Evolutionary conservation across 1,284 basidiomycete species (phyloP), one percentile per base, ranked within the genome.

Genomic region (Xerocomus nothofagi): DNA sequence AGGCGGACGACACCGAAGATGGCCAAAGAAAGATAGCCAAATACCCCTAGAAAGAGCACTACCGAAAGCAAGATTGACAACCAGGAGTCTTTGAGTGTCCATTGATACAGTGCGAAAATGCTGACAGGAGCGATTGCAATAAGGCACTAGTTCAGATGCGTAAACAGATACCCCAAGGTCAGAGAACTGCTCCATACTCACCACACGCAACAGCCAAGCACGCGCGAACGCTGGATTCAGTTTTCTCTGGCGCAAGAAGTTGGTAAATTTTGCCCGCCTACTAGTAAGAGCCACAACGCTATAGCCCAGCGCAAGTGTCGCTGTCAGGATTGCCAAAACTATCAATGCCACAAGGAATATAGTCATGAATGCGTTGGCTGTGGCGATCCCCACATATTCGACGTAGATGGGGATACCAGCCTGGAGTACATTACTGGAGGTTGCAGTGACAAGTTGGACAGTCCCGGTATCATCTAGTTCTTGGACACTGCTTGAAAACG

Each of bases 41-140:
- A 55, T 39, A 88, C 71, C 2, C 69, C 74, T 39, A 91, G 68
- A 63, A 93, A 74, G 39, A 85, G 72, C 45, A 89, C 57, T 41
- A 85, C 82, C 4, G 88, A 82, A 21, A 91, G 71, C 11, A 89
- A 66, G 44, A 78, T 72, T 0, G 92, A 81, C 2, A 93, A 75
- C 82, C 88, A 91, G 0, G 91, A 93, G 67, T 95, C 91, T 51
- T 80, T 77, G 51, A 96, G 75, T 0, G 86, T 88, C 90, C 92
- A 96, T 66, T 96, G 93, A 69, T 87, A 92, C 63, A 96, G 82
- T 7, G 80, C 74, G 60, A 96, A 91, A 51, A 88, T 79, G 56
- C 83, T 71, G 48, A 93, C 71, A 8, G 93, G 93, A 41, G 81
- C 72, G 54, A 84, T 73, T 30, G 78, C 72, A 43, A 88, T 70